Evolutionary conservation across 208 protist genomes (phyloP).

Genomic region (Angomonas ambiguus): DNA sequence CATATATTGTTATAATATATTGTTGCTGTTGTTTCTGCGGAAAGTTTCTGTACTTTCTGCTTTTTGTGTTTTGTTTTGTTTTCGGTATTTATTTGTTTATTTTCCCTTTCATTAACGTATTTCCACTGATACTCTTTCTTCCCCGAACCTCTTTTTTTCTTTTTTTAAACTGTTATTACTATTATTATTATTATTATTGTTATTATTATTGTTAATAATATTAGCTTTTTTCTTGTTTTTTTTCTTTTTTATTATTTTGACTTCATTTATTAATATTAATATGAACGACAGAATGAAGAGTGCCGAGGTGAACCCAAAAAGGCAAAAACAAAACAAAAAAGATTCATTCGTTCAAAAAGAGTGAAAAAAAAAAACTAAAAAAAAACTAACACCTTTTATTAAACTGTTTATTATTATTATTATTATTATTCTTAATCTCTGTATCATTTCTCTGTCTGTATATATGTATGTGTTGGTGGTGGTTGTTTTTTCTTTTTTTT

Average conservation of each 20-base stretch:
- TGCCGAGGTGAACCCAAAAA: no score
- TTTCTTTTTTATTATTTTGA: neutral
- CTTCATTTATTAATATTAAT: no score
- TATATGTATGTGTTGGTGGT: no score
- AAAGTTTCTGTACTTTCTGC: neutral
- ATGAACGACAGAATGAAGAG: no score
- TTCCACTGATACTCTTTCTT: neutral
- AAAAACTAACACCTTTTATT: neutral
- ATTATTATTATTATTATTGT: no score
- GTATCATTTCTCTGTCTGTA: neutral
- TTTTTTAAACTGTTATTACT: neutral
- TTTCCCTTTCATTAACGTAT: no score
- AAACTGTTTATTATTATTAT: neutral
- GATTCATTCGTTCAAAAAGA: no score
- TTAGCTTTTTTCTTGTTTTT: neutral
- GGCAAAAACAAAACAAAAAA: no score
- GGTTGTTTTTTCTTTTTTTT: neutral
- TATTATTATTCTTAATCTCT: neutral
- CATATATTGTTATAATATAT: neutral
- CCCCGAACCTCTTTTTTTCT: no score
- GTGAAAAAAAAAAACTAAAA: neutral
- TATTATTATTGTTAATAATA: conserved; percentile 1
- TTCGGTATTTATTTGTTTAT: no score
- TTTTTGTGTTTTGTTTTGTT: no score
- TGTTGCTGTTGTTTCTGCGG: neutral